Evolutionary conservation across 192 early-diverging fungal species (phyloP).

Genomic region (Linnemannia exigua): DNA sequence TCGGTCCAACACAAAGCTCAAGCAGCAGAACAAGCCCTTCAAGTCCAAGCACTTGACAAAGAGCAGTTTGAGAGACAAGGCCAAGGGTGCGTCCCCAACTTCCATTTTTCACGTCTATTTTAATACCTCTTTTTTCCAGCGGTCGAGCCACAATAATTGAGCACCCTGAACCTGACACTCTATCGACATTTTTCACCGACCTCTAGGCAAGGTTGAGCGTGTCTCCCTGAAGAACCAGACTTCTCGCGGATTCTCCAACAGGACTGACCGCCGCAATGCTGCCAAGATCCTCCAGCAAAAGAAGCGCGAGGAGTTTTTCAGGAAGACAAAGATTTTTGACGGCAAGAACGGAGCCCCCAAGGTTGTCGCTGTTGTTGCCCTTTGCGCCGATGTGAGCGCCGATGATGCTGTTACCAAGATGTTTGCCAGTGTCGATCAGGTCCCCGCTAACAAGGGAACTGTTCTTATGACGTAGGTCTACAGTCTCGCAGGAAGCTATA

Average conservation of each 20-base stretch:
- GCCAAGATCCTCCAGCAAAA: constrained; percentile 84
- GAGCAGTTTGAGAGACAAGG: constrained; percentile 79
- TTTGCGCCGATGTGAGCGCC: constrained; percentile 84
- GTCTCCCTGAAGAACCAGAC: constrained; percentile 70
- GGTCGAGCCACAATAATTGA: background rate
- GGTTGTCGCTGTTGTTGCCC: constrained; percentile 89
- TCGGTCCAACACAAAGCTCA: constrained; percentile 72
- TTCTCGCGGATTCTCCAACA: constrained; percentile 61
- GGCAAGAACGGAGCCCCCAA: constrained; percentile 90
- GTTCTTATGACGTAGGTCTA: constrained; percentile 54
- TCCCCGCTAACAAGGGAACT: constrained; percentile 45
- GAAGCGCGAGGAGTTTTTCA: constrained; percentile 81
- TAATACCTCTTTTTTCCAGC: background rate
- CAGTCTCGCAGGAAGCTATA: background rate
- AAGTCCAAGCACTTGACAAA: constrained; percentile 95
- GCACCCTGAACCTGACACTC: background rate
- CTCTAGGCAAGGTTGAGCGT: constrained; percentile 76
- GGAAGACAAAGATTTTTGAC: constrained; percentile 84
- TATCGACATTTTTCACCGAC: background rate
- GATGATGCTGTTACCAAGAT: constrained; percentile 65
- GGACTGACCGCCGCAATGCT: constrained; percentile 86
- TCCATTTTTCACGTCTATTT: background rate
- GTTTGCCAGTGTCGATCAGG: constrained; percentile 62
- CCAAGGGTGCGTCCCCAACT: constrained; percentile 71
- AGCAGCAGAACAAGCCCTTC: constrained; percentile 97